Base-by-base conservation (phyloP, 495 filamentous ascomycete genomes). In the Lasiosphaeria hispida region DNA sequence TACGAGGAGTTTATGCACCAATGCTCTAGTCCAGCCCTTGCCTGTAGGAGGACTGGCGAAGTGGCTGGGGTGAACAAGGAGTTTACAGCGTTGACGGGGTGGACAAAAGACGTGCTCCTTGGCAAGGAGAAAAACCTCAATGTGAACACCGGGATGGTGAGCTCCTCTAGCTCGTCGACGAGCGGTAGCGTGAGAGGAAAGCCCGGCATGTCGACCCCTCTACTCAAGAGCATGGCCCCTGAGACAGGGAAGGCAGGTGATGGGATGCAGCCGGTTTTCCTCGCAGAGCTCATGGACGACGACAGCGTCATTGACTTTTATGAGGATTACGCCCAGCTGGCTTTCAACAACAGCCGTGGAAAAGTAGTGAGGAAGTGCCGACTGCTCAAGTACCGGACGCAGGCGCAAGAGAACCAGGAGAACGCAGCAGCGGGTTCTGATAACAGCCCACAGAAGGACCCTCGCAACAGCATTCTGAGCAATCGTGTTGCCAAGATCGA, bases 251-350 rank as follows among this genome's bases (percentile, higher is more conserved):
- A 63, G 42, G 34, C 23, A 7, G 53, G 42, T 64, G 55, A 68
- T 59, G 38, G 68, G 39, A 81, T 80, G 2, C 87, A 90, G 53
- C 88, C 91, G 0, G 91, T 96, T 0, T 96, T 94, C 64, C 76
- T 97, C 47, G 90, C 92, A 2, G 95, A 97, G 65, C 77, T 98
- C 18, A 80, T 98, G 53, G 94, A 98, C 65, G 92, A 97, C 59
- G 90, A 96, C 56, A 92, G 88, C 62, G 92, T 94, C 7, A 85
- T 96, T 17, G 85, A 92, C 65, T 97, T 96, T 74, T 96, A 96
- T 74, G 92, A 97, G 58, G 92, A 97, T 68, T 97, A 96, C 74
- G 87, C 93, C 7, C 84, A 88, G 53, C 74, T 96, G 5, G 93
- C 94, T 4, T 98, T 96, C 72, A 89, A 86, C 8, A 91, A 97